These are phyloP conservation scores for Linnemannia schmuckeri DNA, from an alignment of 192 early-diverging fungal genomes.

Conservation along the genomic window DNA sequence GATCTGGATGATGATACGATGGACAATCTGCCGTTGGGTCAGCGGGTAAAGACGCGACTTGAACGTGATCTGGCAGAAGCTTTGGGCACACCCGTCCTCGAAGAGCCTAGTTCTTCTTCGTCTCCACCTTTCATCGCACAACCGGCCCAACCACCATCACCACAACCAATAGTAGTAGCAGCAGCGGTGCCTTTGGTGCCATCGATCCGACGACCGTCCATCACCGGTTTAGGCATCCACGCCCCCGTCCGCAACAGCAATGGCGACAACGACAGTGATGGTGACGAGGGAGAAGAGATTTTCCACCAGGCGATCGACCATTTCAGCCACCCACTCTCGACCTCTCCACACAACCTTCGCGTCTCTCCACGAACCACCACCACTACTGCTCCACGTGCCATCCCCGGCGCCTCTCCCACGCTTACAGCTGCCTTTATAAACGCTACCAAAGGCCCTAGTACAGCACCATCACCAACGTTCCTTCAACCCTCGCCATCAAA, in stretches of 20 bases:
- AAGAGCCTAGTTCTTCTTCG: not conserved
- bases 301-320: not conserved
- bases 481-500: not conserved
- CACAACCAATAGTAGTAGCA: not conserved
- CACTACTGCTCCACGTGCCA: not conserved
- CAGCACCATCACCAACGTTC: not conserved
- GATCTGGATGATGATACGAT: conserved; percentile 4
- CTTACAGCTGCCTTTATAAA: not conserved
- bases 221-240: not conserved
- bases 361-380: not conserved
- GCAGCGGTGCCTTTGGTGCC: not conserved
- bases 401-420: not conserved
- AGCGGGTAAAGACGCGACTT: not conserved
- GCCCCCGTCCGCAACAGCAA: not conserved
- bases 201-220: not conserved
- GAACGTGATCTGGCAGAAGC: conserved; percentile 24
- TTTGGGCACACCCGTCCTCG: conserved; percentile 11
- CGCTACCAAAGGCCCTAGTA: not conserved
- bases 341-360: not conserved
- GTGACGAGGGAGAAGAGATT: not conserved
- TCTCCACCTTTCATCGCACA: not conserved
- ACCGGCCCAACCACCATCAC: not conserved
- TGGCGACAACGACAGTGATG: not conserved
- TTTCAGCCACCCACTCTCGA: conserved; percentile 5
- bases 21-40: not conserved